These are phyloP conservation scores for Tarenaya hassleriana DNA, from an alignment of 345 rosid species.

Conservation along the genomic window DNA sequence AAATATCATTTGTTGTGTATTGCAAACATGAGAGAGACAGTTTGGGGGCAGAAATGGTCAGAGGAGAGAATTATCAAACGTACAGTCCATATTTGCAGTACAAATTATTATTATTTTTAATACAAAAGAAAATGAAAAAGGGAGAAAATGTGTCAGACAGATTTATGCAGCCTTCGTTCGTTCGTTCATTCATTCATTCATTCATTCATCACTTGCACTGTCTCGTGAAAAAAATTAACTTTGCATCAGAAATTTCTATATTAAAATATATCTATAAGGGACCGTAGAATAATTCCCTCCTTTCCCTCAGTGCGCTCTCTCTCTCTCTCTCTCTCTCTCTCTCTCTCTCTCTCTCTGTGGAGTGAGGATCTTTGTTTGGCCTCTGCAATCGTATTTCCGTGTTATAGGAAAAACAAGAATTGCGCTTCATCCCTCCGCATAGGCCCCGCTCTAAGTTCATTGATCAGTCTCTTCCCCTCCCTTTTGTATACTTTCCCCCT, in stretches of 20 bases:
- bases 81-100: constrained; percentile 11
- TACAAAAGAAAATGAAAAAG: constrained; percentile 4
- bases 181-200: constrained; percentile 41
- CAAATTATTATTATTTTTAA: neutral
- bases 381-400: constrained; percentile 30
- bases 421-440: constrained; percentile 17
- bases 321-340: constrained; percentile 24
- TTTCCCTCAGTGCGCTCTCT: constrained; percentile 33
- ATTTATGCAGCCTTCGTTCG: constrained; percentile 43
- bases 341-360: constrained; percentile 20
- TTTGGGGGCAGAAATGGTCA: constrained; percentile 1
- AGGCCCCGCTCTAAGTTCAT: constrained; percentile 32
- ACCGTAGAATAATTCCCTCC: constrained; percentile 23
- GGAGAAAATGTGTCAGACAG: constrained; percentile 24
- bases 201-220: constrained; percentile 44
- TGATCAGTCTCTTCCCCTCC: constrained; percentile 30
- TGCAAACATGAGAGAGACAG: too few relatives aligned
- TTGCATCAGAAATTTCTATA: constrained; percentile 21
- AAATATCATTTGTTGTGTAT: neutral
- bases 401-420: constrained; percentile 13
- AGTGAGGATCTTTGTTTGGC: constrained; percentile 39
- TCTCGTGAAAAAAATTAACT: constrained; percentile 56
- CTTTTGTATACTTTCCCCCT: constrained; percentile 16
- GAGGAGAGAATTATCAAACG: constrained; percentile 29
- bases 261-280: neutral